Conservation (phyloP, 2,329 filamentous ascomycete species). For the Cladosporium sp. region DNA sequence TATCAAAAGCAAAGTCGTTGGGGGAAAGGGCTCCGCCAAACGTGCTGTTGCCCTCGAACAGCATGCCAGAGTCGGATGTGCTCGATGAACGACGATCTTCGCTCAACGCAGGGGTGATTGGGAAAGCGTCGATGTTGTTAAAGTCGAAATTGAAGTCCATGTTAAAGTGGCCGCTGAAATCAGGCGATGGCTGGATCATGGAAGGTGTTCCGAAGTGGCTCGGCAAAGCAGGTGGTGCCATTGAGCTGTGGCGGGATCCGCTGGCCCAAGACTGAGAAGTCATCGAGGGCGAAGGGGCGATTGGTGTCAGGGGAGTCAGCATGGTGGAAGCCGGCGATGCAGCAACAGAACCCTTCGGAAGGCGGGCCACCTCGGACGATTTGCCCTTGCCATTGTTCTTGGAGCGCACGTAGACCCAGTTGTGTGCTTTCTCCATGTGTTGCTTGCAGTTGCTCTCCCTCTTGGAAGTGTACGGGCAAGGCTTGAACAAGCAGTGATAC, state of each 20-base stretch:
- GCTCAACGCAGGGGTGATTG: constrained; percentile 39
- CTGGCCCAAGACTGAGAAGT: constrained; percentile 37
- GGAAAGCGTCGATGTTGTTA: constrained; percentile 36
- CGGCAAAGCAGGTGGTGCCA: constrained; percentile 35
- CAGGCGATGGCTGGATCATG: constrained; percentile 34
- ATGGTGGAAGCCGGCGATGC: constrained; percentile 61
- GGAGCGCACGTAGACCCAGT: constrained; percentile 85
- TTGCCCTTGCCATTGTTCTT: constrained; percentile 83
- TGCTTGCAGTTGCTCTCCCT: constrained; percentile 96
- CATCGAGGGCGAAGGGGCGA: constrained; percentile 44
- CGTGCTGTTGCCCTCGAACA: constrained; percentile 33
- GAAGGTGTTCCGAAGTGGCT: constrained; percentile 36
- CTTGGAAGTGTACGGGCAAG: constrained; percentile 92
- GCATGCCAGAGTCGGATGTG: constrained; percentile 45
- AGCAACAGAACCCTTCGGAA: constrained; percentile 61
- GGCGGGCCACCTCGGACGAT: constrained; percentile 55
- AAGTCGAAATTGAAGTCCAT: constrained; percentile 34
- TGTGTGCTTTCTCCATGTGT: constrained; percentile 97
- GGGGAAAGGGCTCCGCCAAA: constrained; percentile 39
- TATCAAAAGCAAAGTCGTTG: constrained; percentile 61
- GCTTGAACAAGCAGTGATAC: constrained; percentile 79
- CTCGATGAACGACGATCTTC: constrained; percentile 37
- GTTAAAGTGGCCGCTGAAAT: constrained; percentile 41
- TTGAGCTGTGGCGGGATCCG: constrained; percentile 35
- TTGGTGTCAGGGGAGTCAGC: constrained; percentile 38